Conservation (phyloP, 2,329 filamentous ascomycete species). For the Aspergillus melleus region DNA sequence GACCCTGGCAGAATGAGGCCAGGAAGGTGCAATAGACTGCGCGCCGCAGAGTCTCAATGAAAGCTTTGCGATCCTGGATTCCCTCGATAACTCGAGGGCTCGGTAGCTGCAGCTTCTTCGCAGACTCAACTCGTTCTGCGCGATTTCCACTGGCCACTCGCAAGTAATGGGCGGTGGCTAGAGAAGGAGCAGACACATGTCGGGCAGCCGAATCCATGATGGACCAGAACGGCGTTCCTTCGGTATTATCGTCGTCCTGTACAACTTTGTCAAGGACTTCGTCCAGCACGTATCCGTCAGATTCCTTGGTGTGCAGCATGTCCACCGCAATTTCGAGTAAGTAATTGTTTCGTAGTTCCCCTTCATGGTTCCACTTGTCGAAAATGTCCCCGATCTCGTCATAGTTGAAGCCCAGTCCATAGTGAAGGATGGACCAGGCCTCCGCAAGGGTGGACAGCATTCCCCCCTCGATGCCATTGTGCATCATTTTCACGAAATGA, state of each 20-base stretch:
- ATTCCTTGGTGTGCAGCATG: conserved; percentile 57
- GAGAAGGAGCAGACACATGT: conserved; percentile 65
- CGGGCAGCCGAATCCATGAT: conserved; percentile 61
- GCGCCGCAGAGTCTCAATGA: conserved; percentile 59
- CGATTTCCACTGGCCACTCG: conserved; percentile 65
- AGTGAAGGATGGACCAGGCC: conserved; percentile 63
- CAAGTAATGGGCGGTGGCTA: conserved; percentile 63
- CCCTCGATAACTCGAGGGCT: conserved; percentile 36
- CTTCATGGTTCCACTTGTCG: conserved; percentile 59
- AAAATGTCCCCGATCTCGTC: conserved; percentile 63
- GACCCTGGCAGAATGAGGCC: conserved; percentile 63
- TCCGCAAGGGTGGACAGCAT: conserved; percentile 67
- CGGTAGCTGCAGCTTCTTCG: conserved; percentile 49
- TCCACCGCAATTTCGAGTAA: conserved; percentile 63
- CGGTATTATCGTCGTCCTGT: conserved; percentile 65
- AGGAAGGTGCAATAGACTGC: conserved; percentile 65
- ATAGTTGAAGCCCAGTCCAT: conserved; percentile 58
- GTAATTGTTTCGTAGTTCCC: conserved; percentile 61
- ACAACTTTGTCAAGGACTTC: conserved; percentile 70
- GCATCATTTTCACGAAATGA: conserved; percentile 75
- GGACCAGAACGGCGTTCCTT: conserved; percentile 68
- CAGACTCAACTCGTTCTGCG: conserved; percentile 53
- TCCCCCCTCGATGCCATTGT: conserved; percentile 72
- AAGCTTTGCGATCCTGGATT: conserved; percentile 39
- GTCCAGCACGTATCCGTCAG: conserved; percentile 56